Base-by-base conservation (phyloP, 1,284 basidiomycete species). In the Puccinia polysora region DNA sequence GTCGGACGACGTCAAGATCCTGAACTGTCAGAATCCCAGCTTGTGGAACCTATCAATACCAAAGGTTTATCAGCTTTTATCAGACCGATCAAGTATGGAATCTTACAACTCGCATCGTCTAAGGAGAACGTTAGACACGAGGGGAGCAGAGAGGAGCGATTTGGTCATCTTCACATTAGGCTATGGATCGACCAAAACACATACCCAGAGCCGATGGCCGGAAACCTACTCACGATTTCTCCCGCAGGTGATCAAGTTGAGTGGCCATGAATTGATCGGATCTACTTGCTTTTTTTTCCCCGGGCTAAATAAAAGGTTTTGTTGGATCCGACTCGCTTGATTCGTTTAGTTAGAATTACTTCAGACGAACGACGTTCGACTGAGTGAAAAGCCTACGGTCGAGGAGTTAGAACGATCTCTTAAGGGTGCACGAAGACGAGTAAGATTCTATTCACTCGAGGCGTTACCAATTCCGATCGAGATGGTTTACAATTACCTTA, bases 21-120 rank as follows among this genome's bases (percentile, higher is more conserved):
- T n/a, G n/a, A n/a, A n/a, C n/a, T n/a, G n/a, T n/a, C n/a, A n/a
- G n/a, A n/a, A n/a, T n/a, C n/a, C 32, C 8, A 23, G 18, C 6
- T 28, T 7, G n/a, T 53, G 10, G 50, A 53, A 53, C 10, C 50
- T 1, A 59, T 59, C 14, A 40, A 36, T 23, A 59, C 56, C 34
- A 34, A 40, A 59, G 56, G 56, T 23, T 43, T 59, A 23, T 59
- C 56, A n/a, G 15, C 56, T 14, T 43, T 59, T 23, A 59, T 59
- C 14, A 30, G 56, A 10, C 56, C 56, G 6, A 43, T 59, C 56
- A 59, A 59, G 56, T 59, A 59, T 43, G 56, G 56, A 38, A 36
- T 59, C 56, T 40, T 59, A 40, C 56, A 59, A n/a, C 56, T 59
- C 20, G 8, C 36, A 7, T 59, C 56, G 8, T 30, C 52, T 14